Conservation (phyloP, 768 basidiomycete genomes). For the Butyriboletus loyo region DNA sequence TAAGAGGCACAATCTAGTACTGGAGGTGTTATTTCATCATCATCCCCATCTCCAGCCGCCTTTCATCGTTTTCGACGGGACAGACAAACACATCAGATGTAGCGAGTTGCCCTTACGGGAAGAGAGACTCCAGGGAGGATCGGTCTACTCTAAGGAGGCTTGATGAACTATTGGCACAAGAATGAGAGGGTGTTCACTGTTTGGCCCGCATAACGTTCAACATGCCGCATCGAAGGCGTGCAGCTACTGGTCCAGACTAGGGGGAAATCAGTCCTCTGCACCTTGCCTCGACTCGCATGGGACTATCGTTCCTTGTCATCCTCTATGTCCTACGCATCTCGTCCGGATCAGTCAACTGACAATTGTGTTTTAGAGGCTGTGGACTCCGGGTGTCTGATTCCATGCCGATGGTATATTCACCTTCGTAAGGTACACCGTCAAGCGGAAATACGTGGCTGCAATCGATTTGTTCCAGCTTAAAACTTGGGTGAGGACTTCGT, state of each 20-base stretch:
- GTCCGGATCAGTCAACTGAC: neutral
- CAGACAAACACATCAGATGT: neutral
- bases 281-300: neutral
- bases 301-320: neutral
- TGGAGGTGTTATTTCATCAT: neutral
- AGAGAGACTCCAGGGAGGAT: neutral
- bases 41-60: neutral
- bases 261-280: neutral
- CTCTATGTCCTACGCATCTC: neutral
- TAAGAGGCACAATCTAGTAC: neutral
- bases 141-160: neutral
- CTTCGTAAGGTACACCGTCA: neutral
- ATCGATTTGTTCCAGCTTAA: neutral
- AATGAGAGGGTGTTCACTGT: neutral
- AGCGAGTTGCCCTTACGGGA: neutral
- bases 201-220: neutral
- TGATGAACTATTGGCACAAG: neutral
- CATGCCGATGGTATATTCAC: neutral
- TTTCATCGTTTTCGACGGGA: neutral
- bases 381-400: neutral
- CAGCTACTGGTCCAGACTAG: neutral
- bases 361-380: neutral
- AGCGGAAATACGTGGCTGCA: neutral
- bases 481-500: neutral
- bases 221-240: neutral